These are phyloP conservation scores for Gilbertella persicaria DNA, from an alignment of 371 early-diverging fungal species.

Conservation along the genomic window DNA sequence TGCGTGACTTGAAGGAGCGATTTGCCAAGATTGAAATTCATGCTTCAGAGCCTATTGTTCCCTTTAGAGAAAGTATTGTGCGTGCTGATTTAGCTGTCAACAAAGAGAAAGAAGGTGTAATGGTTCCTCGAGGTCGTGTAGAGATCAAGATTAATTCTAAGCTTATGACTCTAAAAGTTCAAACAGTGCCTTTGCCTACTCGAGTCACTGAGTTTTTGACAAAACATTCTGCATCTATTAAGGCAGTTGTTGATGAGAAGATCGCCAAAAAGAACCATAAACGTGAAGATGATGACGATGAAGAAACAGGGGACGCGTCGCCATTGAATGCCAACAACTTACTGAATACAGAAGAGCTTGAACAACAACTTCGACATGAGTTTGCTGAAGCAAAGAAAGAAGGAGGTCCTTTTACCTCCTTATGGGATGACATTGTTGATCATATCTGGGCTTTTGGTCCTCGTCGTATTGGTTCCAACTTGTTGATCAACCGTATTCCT, in stretches of 20 bases:
- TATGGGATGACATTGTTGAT: constrained; percentile 54
- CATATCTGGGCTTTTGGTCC: constrained; percentile 81
- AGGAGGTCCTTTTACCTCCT: constrained; percentile 43
- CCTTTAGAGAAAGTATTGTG: constrained; percentile 94
- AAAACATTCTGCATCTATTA: constrained; percentile 63
- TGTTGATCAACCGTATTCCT: constrained; percentile 75
- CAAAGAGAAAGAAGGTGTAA: constrained; percentile 48
- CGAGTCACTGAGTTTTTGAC: constrained; percentile 65
- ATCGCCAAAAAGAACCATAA: constrained; percentile 28
- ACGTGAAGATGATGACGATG: constrained; percentile 23
- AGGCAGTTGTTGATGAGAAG: constrained; percentile 57
- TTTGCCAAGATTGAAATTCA: constrained; percentile 94
- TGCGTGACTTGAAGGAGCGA: constrained; percentile 91
- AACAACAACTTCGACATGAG: constrained; percentile 38
- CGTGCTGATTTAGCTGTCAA: constrained; percentile 37
- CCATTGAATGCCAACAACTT: constrained; percentile 14
- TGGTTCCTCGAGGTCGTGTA: constrained; percentile 63
- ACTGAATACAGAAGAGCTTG: constrained; percentile 35
- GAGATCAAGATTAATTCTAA: constrained; percentile 65
- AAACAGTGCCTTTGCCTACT: constrained; percentile 81
- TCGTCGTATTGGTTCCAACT: constrained; percentile 85
- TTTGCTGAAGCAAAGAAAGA: constrained; percentile 49
- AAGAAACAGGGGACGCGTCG: constrained; percentile 12
- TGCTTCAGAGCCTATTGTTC: constrained; percentile 94
- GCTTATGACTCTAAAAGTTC: constrained; percentile 69